Percentiles rank a stretch among this genome's conserved stretches.
phyloP scores from a whole-genome alignment of 2,329 filamentous ascomycete species.

The Neofusicoccum parvum region DNA sequence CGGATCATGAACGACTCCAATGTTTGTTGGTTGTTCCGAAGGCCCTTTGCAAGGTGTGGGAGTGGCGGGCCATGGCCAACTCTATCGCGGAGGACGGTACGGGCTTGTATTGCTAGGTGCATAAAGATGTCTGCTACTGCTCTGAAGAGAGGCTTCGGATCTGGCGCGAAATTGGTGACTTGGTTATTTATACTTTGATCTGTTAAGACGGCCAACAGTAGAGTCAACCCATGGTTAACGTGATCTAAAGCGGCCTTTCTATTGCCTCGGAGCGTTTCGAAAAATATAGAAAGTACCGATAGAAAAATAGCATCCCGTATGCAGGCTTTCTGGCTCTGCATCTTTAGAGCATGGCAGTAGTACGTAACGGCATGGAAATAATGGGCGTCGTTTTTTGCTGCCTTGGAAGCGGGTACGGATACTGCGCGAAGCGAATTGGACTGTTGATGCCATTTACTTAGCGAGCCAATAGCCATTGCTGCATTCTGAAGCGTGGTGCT shows the following conservation, averaged over 20 bases:
- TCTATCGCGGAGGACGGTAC: background rate
- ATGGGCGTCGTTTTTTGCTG: background rate
- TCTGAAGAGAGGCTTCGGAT: background rate
- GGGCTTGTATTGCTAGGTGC: background rate
- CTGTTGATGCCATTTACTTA: conserved; percentile 2
- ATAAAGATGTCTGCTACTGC: background rate
- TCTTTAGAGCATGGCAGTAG: background rate
- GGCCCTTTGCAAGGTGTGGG: background rate
- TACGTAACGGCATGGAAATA: background rate
- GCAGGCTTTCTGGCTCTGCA: background rate
- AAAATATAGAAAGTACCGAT: background rate
- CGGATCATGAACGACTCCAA: conserved; percentile 1
- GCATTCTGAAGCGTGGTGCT: background rate
- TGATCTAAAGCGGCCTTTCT: background rate
- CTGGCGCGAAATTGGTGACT: background rate
- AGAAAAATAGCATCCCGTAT: background rate
- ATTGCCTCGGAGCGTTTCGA: conserved; percentile 8
- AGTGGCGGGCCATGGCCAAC: background rate
- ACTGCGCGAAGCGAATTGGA: background rate
- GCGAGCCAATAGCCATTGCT: background rate
- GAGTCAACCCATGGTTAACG: conserved; percentile 1
- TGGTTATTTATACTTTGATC: background rate
- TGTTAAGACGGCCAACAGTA: background rate
- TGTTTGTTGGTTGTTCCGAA: background rate
- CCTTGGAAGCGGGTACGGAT: background rate